Evolutionary conservation across 805 yeast species (phyloP).

Genomic region (Wickerhamomyces kurtzmanii): DNA sequence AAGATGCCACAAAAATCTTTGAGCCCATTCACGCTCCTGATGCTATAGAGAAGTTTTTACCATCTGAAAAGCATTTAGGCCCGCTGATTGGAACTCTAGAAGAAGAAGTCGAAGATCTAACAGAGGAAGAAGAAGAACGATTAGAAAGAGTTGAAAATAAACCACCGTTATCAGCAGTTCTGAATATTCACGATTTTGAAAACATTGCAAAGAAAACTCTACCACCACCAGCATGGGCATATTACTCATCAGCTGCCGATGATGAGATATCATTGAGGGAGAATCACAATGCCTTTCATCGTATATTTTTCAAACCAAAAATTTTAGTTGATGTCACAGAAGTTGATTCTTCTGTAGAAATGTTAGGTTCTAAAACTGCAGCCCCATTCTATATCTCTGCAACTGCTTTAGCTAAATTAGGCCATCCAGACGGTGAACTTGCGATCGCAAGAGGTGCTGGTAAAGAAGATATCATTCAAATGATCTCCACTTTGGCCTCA

Average conservation of each 20-base stretch:
- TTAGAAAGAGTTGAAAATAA: slow-evolving; percentile 32
- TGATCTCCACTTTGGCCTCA: slow-evolving; percentile 90
- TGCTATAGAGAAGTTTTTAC: slow-evolving; percentile 55
- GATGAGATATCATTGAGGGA: slow-evolving; percentile 88
- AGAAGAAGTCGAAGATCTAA: slow-evolving; percentile 23
- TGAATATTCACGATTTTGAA: slow-evolving; percentile 82
- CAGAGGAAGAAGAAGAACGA: slow-evolving; percentile 30
- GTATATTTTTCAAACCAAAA: slow-evolving; percentile 81
- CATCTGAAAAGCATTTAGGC: slow-evolving; percentile 55
- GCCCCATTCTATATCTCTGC: slow-evolving; percentile 89
- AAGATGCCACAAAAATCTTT: slow-evolving; percentile 75
- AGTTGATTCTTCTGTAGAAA: slow-evolving; percentile 59
- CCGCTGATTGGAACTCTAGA: slow-evolving; percentile 27
- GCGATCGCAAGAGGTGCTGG: slow-evolving; percentile 81
- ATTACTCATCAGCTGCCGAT: slow-evolving; percentile 86
- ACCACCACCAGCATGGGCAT: slow-evolving; percentile 82
- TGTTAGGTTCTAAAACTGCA: slow-evolving; percentile 61
- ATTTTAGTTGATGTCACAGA: slow-evolving; percentile 73
- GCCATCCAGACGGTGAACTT: slow-evolving; percentile 89
- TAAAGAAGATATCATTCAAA: slow-evolving; percentile 62
- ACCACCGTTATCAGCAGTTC: slow-evolving; percentile 64
- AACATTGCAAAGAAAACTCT: slow-evolving; percentile 72
- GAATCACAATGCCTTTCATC: slow-evolving; percentile 82
- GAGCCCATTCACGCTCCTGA: slow-evolving; percentile 91
- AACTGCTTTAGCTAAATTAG: slow-evolving; percentile 85